A percentile compares a stretch with the other conserved stretches of the same genome.
Conservation (phyloP, 1,139 yeast genomes). For the Pichia sp. region DNA sequence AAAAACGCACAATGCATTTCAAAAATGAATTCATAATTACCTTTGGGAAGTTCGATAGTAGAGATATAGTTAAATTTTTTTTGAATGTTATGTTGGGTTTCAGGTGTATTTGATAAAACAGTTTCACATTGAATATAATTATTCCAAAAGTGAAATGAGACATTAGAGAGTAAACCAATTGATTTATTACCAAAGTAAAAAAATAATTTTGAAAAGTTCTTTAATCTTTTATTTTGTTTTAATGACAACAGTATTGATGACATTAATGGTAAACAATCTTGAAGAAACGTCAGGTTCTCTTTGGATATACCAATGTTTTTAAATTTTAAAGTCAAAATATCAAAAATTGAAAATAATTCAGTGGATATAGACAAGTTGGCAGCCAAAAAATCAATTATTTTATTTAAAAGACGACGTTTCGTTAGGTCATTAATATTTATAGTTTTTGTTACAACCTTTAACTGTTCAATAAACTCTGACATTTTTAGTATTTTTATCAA, state of each 20-base stretch:
- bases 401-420: neutral
- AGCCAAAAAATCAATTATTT: neutral
- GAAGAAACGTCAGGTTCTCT: neutral
- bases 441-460: neutral
- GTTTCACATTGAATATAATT: slow-evolving; percentile 1
- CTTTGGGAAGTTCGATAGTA: neutral
- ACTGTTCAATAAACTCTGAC: neutral
- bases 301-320: neutral
- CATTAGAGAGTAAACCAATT: neutral
- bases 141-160: slow-evolving; percentile 5
- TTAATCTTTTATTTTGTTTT: neutral
- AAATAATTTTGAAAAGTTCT: slow-evolving; percentile 23
- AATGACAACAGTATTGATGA: slow-evolving; percentile 1
- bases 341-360: neutral
- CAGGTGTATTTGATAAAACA: neutral
- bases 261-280: slow-evolving; percentile 5
- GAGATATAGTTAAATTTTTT: slow-evolving; percentile 1
- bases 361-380: neutral
- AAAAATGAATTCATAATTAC: neutral
- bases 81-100: neutral
- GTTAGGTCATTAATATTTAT: neutral
- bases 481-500: neutral
- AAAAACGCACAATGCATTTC: neutral
- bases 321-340: neutral
- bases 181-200: slow-evolving; percentile 23